phyloP scores from a whole-genome alignment of 257 asterid species.

The Nicotiana attenuata region DNA sequence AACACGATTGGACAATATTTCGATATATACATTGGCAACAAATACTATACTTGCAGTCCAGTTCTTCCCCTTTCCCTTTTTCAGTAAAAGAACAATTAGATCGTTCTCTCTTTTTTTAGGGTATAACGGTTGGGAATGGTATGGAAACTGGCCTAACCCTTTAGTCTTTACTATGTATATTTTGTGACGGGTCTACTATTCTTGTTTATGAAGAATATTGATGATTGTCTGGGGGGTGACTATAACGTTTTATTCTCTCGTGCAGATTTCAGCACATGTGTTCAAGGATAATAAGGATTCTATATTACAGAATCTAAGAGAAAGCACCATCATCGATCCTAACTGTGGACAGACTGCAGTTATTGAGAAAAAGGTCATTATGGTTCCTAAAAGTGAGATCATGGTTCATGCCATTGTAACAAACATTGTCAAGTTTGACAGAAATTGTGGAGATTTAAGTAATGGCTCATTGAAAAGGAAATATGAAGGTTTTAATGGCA shows the following conservation, averaged over 20 bases:
- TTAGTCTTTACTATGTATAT: not conserved
- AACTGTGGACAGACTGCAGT: conserved; percentile 70
- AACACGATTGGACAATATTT: not conserved
- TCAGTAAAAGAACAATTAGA: not conserved
- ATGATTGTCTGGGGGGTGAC: not conserved
- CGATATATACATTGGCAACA: not conserved
- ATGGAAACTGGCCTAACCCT: not conserved
- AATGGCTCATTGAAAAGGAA: conserved; percentile 44
- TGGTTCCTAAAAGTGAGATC: conserved; percentile 58
- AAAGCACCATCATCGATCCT: conserved; percentile 45
- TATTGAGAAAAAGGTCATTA: conserved; percentile 41
- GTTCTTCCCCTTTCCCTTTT: not conserved
- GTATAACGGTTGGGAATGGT: too few relatives aligned
- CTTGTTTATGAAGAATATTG: not conserved
- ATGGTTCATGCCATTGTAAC: conserved; percentile 62
- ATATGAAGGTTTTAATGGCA: conserved; percentile 27
- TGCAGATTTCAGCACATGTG: conserved; percentile 39
- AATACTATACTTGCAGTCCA: not conserved
- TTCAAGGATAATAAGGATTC: conserved; percentile 45
- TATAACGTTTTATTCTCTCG: not conserved
- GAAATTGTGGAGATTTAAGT: conserved; percentile 17
- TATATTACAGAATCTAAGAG: conserved; percentile 52
- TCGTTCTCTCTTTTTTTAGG: not conserved
- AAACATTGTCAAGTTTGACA: conserved; percentile 45
- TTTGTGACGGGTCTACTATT: not conserved